Base-by-base conservation (phyloP, 1,139 yeast species). In the Pichia sp. region DNA sequence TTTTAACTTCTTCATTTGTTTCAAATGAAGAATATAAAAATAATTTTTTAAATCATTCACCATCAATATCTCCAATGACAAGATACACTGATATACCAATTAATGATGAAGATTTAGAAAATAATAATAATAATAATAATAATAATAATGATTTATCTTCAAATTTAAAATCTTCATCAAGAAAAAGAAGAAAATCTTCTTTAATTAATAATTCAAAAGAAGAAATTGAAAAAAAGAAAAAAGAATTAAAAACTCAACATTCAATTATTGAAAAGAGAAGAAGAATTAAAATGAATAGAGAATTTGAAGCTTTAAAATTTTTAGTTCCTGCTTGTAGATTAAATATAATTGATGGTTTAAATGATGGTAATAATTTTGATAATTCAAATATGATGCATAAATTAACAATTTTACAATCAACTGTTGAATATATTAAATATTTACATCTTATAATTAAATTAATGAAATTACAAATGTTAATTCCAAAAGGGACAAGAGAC, bases 221-320 rank as follows among this genome's bases (percentile, higher is more conserved):
- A 45, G 84, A 78, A 55, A 57, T 76, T 42, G 80, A 76, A 38
- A 71, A 72, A 54, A 65, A 82, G 39, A 72, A 73, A 49, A 68
- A 71, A 48, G 86, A 82, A 52, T 67, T 84, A 66, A 62, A 72
- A 52, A 67, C 73, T 6, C 80, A 87, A 30, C 95, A 86, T 61
- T 80, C 87, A 7, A 81, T 83, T 39, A 86, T 86, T 51, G 95
- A 86, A 60, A 82, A 87, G 56, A 76, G 87, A 55, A 71, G 95
- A 54, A 68, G 95, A 46, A 74, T 82, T 47, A 83, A 84, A 60
- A 83, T 86, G 68, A 86, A 86, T 62, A 70, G 90, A 48, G 94
- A 86, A 61, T 86, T 85, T 60, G 94, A 84, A 58, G 89, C 92
- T 2, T 70, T 86, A 50, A 83, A 86, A 58, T 80, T 74, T 55